Evolutionary conservation across 169 alveolate species (phyloP).

Genomic region (Babesia caballi): DNA sequence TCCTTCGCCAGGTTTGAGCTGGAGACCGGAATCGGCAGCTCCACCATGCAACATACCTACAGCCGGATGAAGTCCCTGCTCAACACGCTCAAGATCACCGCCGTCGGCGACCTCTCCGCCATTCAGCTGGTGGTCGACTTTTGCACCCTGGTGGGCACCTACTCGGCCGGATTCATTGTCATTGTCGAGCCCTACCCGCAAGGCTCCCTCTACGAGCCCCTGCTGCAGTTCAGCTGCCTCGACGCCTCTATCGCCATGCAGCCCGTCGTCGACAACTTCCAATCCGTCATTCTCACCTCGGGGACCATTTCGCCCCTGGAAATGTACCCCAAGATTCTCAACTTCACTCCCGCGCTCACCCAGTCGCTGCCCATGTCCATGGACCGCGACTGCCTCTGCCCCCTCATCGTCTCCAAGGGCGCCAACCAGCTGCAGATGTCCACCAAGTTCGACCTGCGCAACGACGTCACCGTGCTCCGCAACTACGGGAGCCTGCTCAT

Average conservation of each 20-base stretch:
- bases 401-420: slow-evolving; percentile 93
- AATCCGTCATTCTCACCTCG: slow-evolving; percentile 92
- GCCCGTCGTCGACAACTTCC: slow-evolving; percentile 87
- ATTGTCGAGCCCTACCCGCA: slow-evolving; percentile 96
- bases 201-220: slow-evolving; percentile 91
- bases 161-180: slow-evolving; percentile 92
- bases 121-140: slow-evolving; percentile 87
- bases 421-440: slow-evolving; percentile 86
- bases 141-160: slow-evolving; percentile 91
- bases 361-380: slow-evolving; percentile 91
- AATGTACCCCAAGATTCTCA: slow-evolving; percentile 90
- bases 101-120: slow-evolving; percentile 79
- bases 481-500: slow-evolving; percentile 90
- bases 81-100: slow-evolving; percentile 79
- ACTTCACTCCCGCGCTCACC: slow-evolving; percentile 90
- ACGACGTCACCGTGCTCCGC: slow-evolving; percentile 86
- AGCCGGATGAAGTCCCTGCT: slow-evolving; percentile 75
- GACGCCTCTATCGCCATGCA: slow-evolving; percentile 96
- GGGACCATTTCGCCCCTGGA: slow-evolving; percentile 98
- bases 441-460: slow-evolving; percentile 89
- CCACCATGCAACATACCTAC: slow-evolving; percentile 54
- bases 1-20: slow-evolving; percentile 22
- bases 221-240: slow-evolving; percentile 91
- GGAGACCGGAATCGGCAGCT: slow-evolving; percentile 30
- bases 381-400: slow-evolving; percentile 92